Base-by-base conservation (phyloP, 495 filamentous ascomycete species). In the Clohesyomyces aquaticus region DNA sequence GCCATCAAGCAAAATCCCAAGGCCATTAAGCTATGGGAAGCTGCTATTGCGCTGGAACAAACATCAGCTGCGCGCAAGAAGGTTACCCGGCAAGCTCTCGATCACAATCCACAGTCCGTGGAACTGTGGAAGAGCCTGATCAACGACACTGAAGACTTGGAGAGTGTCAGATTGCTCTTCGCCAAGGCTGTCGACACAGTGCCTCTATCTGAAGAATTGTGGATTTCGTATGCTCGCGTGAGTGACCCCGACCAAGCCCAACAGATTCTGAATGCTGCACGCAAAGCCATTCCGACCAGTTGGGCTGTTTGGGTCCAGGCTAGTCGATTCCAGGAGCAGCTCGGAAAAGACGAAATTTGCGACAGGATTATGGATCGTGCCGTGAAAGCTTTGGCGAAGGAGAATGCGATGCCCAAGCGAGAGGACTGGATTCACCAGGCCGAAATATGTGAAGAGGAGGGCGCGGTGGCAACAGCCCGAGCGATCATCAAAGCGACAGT, bases 341-440 rank as follows among this genome's bases (percentile, higher is more conserved):
- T 93, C 66, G 91, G 90, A 18, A 83, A 82, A 11, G 83, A 79
- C 16, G 78, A 81, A 22, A 92, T 87, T 73, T 82, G 91, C 54
- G 35, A 61, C 35, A 93, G 91, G 66, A 89, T 98, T 18, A 96
- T 99, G 91, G 94, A 91, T 66, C 88, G 90, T 77, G 94, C 91
- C 59, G 83, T 96, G 19, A 90, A 94, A 71, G 87, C 91, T n/a
- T 81, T 99, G 21, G 91, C 88, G 19, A 88, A 88, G 65, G 91
- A 96, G 61, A 92, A 91, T 38, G 94, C 94, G 11, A 98, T 99
- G 94, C 80, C 93, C 42, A 93, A 95, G 72, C 86, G 94, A 43
- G 94, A 99, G 68, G 93, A 97, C 66, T 99, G 94, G 94, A 93
- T 99, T 45, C 81, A 83, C 2, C 91, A 98, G 75, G 95, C 94